Conservation (phyloP, 1,284 basidiomycete species). For the Apiotrichum akiyoshidainum region DNA sequence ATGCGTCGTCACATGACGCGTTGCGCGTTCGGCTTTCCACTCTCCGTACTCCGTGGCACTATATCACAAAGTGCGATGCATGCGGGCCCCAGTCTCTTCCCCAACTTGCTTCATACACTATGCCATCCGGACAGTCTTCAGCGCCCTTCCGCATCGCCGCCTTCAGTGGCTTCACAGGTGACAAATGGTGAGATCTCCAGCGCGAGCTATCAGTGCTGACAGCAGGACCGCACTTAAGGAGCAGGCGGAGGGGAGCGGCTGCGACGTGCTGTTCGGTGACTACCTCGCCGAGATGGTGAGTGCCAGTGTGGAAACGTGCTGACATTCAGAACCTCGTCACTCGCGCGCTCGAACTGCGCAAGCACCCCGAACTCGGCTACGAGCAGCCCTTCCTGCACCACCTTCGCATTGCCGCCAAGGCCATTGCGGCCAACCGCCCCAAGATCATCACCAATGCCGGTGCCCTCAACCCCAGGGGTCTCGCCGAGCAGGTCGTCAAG, state of each 20-base stretch:
- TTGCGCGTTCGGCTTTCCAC: neutral
- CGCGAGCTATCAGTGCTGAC: neutral
- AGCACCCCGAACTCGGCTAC: conserved; percentile 22
- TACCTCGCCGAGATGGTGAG: conserved; percentile 24
- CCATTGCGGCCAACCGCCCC: conserved; percentile 15
- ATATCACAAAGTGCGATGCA: neutral
- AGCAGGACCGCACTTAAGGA: conserved; percentile 10
- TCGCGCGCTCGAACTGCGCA: conserved; percentile 18
- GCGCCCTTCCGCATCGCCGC: conserved; percentile 20
- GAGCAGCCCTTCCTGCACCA: conserved; percentile 24
- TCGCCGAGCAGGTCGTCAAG: conserved; percentile 14
- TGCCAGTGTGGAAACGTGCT: neutral
- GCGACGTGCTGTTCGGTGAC: conserved; percentile 21
- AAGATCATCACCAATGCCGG: conserved; percentile 28
- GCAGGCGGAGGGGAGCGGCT: conserved; percentile 12
- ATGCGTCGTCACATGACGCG: too few species aligned
- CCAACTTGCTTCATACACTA: neutral
- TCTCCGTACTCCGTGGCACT: conserved; percentile 1
- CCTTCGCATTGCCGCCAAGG: conserved; percentile 13
- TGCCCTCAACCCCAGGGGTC: conserved; percentile 21
- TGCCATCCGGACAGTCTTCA: neutral
- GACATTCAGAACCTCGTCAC: conserved; percentile 19
- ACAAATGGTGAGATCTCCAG: conserved; percentile 8
- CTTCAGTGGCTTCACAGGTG: conserved; percentile 17
- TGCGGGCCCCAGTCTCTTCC: neutral